Conservation (phyloP, 176 grass and related monocot species). For the Raddia guianensis region DNA sequence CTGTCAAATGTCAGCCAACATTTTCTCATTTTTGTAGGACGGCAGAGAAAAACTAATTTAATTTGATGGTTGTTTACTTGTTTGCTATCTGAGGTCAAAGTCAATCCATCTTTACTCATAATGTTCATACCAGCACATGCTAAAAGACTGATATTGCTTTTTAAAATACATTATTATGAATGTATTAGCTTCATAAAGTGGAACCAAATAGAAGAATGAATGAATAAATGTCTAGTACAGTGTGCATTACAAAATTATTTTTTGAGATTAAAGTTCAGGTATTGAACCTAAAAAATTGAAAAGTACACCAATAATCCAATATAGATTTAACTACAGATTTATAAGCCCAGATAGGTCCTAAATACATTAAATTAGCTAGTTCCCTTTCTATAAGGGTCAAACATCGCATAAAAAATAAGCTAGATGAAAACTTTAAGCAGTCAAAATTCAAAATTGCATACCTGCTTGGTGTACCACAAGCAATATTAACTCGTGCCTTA, state of each 20-base stretch:
- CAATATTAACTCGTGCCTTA: constrained; percentile 82
- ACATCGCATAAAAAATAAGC: constrained; percentile 5
- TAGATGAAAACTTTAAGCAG: constrained; percentile 35
- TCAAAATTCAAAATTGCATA: constrained; percentile 24
- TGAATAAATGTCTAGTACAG: not conserved
- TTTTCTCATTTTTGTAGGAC: not conserved
- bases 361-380: constrained; percentile 21
- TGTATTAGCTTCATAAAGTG: not conserved
- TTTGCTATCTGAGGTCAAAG: not conserved
- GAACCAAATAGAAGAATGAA: not conserved
- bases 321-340: not conserved
- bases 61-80: not conserved
- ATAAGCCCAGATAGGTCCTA: not conserved
- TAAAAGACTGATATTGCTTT: not conserved
- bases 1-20: not conserved
- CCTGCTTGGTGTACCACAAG: constrained; percentile 96
- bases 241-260: not conserved
- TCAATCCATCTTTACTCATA: not conserved
- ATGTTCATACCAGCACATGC: not conserved
- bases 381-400: not conserved
- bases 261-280: not conserved
- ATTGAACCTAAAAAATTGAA: not conserved
- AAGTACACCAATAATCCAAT: not conserved
- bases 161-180: constrained; percentile 5
- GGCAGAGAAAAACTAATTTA: not conserved